Evolutionary conservation across 1,284 basidiomycete species (phyloP), one percentile per base, ranked within the genome.

Genomic region (Mycosarcoma mackinlayi): DNA sequence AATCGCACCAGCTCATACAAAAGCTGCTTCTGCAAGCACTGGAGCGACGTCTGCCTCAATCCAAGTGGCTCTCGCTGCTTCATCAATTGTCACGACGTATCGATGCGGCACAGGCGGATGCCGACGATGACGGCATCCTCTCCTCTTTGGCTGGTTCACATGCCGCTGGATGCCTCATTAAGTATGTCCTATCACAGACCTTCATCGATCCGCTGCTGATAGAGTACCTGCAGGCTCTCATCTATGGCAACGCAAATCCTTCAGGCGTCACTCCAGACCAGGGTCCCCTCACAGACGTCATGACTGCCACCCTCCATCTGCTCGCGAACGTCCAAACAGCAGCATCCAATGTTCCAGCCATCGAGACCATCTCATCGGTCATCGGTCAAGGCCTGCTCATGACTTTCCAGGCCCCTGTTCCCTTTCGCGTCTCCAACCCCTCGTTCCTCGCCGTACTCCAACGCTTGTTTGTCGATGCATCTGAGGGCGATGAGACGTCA

Each of bases 311-410:
- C 1, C 52, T 72, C 16, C 44, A 66, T 18, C 50, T 72, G 1
- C 49, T 72, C 11, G 51, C 64, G 37, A 58, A 56, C 18, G 38
- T 62, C 19, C 24, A 31, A 16, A 14, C 38, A 7, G 19, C 52
- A 30, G n/a, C 57, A 5, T 27, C 45, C 31, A 66, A 60, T 9
- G 52, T 72, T 1, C 47, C 59, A 13, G 63, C 62, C 11, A 54
- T 72, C 38, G 69, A 72, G 39, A 52, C 45, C 18, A 30, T 72
- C n/a, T 67, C 69, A 8, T 63, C 63, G 6, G 51, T 66, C 59
- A 52, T 67, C 30, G 69, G 69, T 7, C 69, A 72, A 23, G 69
- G 63, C 0, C 45, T 72, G n/a, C 39, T 67, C 25, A 52, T 67
- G 50, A 63, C 62, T 16, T 67, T 72, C 25, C 54, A 53, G 37